A percentile compares a stretch with the other conserved stretches of the same genome.
phyloP scores from a whole-genome alignment of 352 stramenopile species.

The Phytopythium mirpurense region DNA sequence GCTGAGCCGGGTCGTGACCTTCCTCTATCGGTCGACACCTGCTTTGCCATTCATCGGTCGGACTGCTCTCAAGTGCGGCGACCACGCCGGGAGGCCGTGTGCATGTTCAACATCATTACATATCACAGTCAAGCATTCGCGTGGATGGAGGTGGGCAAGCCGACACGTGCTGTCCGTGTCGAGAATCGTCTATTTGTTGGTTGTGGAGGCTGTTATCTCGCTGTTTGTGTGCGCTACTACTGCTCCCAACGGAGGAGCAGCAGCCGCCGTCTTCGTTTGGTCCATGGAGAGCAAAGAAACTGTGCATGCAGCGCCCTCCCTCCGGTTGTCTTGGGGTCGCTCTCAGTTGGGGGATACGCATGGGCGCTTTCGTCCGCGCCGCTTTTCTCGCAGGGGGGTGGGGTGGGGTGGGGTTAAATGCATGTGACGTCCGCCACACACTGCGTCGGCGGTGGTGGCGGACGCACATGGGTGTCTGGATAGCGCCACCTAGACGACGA shows the following conservation, averaged over 20 bases:
- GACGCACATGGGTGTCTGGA: background rate
- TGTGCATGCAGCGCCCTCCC: background rate
- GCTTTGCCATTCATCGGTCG: no score
- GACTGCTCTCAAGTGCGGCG: no score
- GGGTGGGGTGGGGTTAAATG: background rate
- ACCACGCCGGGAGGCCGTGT: no score
- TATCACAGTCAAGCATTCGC: no score
- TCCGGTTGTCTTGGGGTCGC: background rate
- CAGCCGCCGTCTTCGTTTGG: background rate
- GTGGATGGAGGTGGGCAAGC: background rate
- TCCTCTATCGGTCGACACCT: no score
- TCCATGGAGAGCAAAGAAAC: constrained; percentile 1
- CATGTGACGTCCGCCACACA: background rate
- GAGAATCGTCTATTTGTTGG: background rate
- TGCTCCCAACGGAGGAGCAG: background rate
- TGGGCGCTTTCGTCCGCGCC: constrained; percentile 4
- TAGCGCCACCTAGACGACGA: constrained; percentile 48
- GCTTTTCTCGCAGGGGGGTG: background rate
- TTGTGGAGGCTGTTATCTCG: background rate
- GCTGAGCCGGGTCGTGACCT: no score
- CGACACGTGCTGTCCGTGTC: constrained; percentile 1
- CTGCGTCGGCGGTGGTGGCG: background rate
- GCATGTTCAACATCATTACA: no score
- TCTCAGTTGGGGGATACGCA: background rate
- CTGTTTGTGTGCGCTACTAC: background rate